phyloP scores from a whole-genome alignment of 2,329 filamentous ascomycete species.

The Aspergillus oerlinghausenensis region DNA sequence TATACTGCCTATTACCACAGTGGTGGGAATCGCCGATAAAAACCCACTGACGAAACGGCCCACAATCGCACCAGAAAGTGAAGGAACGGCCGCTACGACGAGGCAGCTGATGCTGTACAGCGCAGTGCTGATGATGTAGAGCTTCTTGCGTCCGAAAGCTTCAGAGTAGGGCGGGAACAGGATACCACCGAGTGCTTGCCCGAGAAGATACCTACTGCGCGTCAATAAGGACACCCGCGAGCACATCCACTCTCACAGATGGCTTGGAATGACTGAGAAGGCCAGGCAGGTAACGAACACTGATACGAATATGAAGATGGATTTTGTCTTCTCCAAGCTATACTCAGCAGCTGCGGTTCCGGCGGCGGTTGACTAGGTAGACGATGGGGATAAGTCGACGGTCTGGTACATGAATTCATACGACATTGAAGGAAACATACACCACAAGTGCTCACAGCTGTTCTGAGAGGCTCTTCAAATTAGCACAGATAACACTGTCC shows the following conservation, averaged over 20 bases:
- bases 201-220: slow-evolving; percentile 29
- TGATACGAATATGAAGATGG: slow-evolving; percentile 29
- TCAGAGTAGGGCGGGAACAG: slow-evolving; percentile 36
- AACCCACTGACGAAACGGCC: slow-evolving; percentile 44
- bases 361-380: slow-evolving; percentile 26
- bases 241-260: background rate
- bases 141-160: slow-evolving; percentile 34
- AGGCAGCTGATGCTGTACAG: slow-evolving; percentile 31
- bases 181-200: slow-evolving; percentile 30
- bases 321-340: slow-evolving; percentile 18
- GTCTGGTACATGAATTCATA: background rate
- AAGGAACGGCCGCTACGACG: slow-evolving; percentile 35
- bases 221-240: background rate
- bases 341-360: slow-evolving; percentile 24
- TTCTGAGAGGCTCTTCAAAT: slow-evolving; percentile 19
- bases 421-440: slow-evolving; percentile 16
- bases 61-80: slow-evolving; percentile 34
- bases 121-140: slow-evolving; percentile 29
- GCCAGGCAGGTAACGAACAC: slow-evolving; percentile 3
- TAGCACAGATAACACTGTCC: slow-evolving; percentile 3
- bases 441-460: slow-evolving; percentile 32
- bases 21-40: slow-evolving; percentile 45
- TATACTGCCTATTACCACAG: slow-evolving; percentile 46
- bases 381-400: background rate
- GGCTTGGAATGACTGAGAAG: background rate